These are phyloP conservation scores for Suillus plorans DNA, from an alignment of 768 basidiomycete genomes.

Conservation along the genomic window DNA sequence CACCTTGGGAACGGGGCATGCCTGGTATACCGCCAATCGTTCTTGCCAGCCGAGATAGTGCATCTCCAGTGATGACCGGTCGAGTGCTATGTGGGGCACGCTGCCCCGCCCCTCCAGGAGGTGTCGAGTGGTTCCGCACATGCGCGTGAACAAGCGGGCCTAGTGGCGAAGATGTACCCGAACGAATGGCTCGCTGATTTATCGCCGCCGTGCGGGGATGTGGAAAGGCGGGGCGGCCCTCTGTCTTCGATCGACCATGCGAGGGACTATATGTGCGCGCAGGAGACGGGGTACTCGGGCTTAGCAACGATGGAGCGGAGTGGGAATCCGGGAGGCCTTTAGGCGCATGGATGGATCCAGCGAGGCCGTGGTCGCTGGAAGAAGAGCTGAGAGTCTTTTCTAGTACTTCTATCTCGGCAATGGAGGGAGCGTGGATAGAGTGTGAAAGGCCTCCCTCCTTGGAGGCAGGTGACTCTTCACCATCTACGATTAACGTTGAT, in stretches of 20 bases:
- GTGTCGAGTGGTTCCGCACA: slow-evolving; percentile 66
- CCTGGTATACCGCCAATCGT: slow-evolving; percentile 49
- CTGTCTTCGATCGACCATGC: slow-evolving; percentile 59
- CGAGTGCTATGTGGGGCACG: slow-evolving; percentile 47
- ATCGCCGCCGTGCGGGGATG: slow-evolving; percentile 24
- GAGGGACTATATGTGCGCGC: slow-evolving; percentile 33
- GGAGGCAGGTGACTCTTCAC: slow-evolving; percentile 16
- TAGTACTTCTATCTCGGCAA: slow-evolving; percentile 16
- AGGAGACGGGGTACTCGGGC: slow-evolving; percentile 25
- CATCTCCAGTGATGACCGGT: slow-evolving; percentile 74
- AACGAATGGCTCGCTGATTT: slow-evolving; percentile 38
- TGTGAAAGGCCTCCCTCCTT: slow-evolving; percentile 23
- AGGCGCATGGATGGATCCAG: slow-evolving; percentile 61
- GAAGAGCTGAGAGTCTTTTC: slow-evolving; percentile 19
- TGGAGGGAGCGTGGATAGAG: slow-evolving; percentile 26
- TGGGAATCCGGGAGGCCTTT: slow-evolving; percentile 36
- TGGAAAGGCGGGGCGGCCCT: slow-evolving; percentile 42
- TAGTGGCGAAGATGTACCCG: slow-evolving; percentile 45
- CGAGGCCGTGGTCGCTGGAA: slow-evolving; percentile 36
- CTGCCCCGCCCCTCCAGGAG: slow-evolving; percentile 42
- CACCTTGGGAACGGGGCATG: slow-evolving; percentile 23
- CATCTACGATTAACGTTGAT: slow-evolving; percentile 3
- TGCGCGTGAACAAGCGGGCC: slow-evolving; percentile 36
- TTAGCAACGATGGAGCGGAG: slow-evolving; percentile 34
- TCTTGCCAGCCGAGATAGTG: slow-evolving; percentile 62